Evolutionary conservation across 2,329 filamentous ascomycete genomes (phyloP), one percentile per base, ranked within the genome.

Genomic region (Orbilia quercus): DNA sequence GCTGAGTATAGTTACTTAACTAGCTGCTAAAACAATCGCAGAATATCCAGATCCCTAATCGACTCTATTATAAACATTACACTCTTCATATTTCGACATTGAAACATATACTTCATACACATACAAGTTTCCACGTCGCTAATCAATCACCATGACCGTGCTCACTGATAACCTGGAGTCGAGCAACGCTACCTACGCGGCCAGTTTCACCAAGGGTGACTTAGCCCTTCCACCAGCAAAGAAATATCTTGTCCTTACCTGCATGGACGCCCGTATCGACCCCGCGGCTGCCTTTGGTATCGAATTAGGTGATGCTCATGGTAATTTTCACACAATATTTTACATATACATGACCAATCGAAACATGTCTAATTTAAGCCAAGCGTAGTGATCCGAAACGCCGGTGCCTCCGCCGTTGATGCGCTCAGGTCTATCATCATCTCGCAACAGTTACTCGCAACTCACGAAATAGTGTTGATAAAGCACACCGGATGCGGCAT

Each of bases 241-340:
- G 81, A 86, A 89, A 77, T 90, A 90, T 77, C 82, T 87, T 6
- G 82, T 90, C 75, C 80, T 94, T 47, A 91, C 90, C 0, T 95
- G 91, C 81, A 95, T 95, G 90, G 91, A 95, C 78, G 89, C 91
- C 3, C 87, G 91, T 57, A 82, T 88, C 76, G 85, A 94, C 77
- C 87, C 91, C 0, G 84, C 87, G 1, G 82, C 85, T 11, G 89
- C 89, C 0, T 89, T 92, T 60, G 89, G 88, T 7, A 89, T 93
- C 66, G 82, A 84, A 18, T 85, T 91, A 16, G 91, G 91, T 42
- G 90, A 92, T 75, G 91, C 91, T 0, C 91, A 95, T 80, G 86
- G 67, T 71, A 45, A 23, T 5, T 40, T 23, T 36, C 59, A 16
- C 28, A 31, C 79, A 44, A 62, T 70, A 67, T 12, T 58, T 9